Evolutionary conservation across 768 basidiomycete species (phyloP), one percentile per base, ranked within the genome.

Genomic region (Phylloporus sp.): DNA sequence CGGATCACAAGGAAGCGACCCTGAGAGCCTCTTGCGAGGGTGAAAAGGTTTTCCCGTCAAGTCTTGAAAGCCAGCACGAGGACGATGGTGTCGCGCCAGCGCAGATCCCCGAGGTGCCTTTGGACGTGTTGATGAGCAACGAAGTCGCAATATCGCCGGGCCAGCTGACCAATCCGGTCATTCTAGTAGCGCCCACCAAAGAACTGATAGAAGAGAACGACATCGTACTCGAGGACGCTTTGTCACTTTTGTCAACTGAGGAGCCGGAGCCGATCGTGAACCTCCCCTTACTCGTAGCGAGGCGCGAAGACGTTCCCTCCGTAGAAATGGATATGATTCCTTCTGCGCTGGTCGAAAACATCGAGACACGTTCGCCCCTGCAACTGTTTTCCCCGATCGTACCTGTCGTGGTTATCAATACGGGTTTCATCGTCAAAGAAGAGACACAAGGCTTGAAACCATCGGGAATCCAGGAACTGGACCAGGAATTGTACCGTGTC

Each of bases 301-400:
- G 9, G 23, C 45, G 45, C 6, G 45, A 46, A 18, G 36, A 39
- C 1, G 5, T 36, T 2, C 33, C 2, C 32, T 10, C 20, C 11
- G 22, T 38, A 11, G 42, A 44, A 21, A 22, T 24, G 15, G 32
- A 9, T 3, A 26, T 42, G 31, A 1, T 33, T 24, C 18, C 38
- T 5, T 14, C 17, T 17, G 20, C 28, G n/a, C 38, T 14, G 22
- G 32, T 38, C n/a, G 52, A 58, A 32, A 43, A 51, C 14, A 5
- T 48, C 14, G 41, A 23, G 18, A 58, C 56, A 17, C n/a, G 53
- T 9, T 58, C 52, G 6, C 56, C 56, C 4, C 22, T 34, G 42
- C 44, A 48, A 37, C 23, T 46, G 20, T 14, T 29, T 31, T 48
- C 28, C 4, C 44, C 48, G 2, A 18, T 9, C 17, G 14, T 11